Base-by-base conservation (phyloP, 495 filamentous ascomycete species). In the Podospora appendiculata region DNA sequence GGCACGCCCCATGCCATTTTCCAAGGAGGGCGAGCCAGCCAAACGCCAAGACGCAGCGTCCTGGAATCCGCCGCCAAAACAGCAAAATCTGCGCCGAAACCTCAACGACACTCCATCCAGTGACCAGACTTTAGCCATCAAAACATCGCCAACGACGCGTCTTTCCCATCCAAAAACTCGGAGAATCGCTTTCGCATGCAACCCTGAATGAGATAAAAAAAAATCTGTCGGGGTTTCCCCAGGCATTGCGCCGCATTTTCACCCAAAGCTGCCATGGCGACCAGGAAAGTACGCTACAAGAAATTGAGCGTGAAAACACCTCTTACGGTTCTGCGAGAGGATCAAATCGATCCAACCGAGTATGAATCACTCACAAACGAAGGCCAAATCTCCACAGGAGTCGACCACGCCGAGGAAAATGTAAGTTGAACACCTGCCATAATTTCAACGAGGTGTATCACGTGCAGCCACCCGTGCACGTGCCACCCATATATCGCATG, bases 381-480 rank as follows among this genome's bases (percentile, higher is more conserved):
- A 52, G 67, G 68, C 57, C 83, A 88, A 79, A 88, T 96, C 66
- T 90, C 94, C 63, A 96, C 92, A 52, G 93, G 93, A 59, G 93
- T 98, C 55, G 93, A 98, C 71, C 91, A 94, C 66, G 85, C 80
- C 52, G 93, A 98, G 71, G 92, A 98, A 79, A 91, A 87, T 75
- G 93, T 96, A 70, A 82, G 91, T 90, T 63, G 62, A 57, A 68
- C 61, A 61, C 62, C 64, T 68, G 58, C 71, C 70, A 65, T 58
- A 60, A 54, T 63, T 60, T 65, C 62, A 70, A 59, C 69, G 67
- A 67, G 48, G 19, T 43, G 16, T 46, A 51, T 74, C 73, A 76
- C 72, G 73, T 38, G 36, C 36, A 25, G 2, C 25, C 25, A 5
- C 5, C 3, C 13, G 36, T 74, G 73, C 18, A 84, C 81, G 81